Conservation (phyloP, 345 rosid species). For the Mangifera indica region DNA sequence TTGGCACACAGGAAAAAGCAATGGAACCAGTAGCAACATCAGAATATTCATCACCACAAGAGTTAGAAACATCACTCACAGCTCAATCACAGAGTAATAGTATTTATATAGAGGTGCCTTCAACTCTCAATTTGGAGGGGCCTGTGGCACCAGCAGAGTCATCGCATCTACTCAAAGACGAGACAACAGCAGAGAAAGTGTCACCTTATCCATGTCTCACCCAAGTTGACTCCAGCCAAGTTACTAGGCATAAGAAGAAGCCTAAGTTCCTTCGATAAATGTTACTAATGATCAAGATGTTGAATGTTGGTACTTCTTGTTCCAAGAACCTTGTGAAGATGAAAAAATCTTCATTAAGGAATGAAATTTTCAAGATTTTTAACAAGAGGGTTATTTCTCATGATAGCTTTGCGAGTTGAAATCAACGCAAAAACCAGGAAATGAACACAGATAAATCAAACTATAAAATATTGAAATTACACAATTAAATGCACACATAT, state of each 20-base stretch:
- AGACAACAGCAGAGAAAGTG: background rate
- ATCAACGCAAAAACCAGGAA: too few species aligned
- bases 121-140: too few species aligned
- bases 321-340: background rate
- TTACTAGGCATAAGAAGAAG: background rate
- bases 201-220: background rate
- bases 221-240: background rate
- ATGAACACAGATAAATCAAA: too few species aligned
- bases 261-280: background rate
- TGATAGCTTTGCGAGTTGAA: too few species aligned
- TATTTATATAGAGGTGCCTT: background rate
- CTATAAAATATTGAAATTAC: too few species aligned
- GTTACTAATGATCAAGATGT: too few species aligned
- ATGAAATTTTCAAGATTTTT: too few species aligned
- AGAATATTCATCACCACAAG: background rate
- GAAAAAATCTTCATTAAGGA: background rate
- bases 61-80: background rate
- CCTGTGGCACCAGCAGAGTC: background rate
- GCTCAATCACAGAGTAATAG: background rate
- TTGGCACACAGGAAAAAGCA: background rate
- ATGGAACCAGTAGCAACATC: background rate
- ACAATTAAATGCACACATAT: too few species aligned
- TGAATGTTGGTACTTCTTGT: background rate
- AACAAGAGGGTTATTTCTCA: too few species aligned
- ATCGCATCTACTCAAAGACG: background rate